Evolutionary conservation across 2,329 filamentous ascomycete species (phyloP).

Genomic region (Immersiporthe knoxdaviesiana): DNA sequence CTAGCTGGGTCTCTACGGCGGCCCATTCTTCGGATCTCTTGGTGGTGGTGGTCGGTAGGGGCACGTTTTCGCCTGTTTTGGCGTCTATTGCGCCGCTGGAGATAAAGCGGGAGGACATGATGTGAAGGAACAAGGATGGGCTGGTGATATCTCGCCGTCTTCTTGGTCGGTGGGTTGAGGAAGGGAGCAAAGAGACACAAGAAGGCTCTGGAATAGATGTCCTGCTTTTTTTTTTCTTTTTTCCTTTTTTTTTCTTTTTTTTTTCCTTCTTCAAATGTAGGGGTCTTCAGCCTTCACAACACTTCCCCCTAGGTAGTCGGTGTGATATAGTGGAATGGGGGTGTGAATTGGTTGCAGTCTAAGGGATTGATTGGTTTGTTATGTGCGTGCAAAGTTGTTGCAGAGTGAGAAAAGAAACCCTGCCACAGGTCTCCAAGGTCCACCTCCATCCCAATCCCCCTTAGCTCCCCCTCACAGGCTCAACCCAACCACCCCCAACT

Average conservation of each 20-base stretch:
- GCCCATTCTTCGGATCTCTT: slow-evolving; percentile 59
- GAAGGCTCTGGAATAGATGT: background rate
- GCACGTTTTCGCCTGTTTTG: slow-evolving; percentile 37
- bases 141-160: background rate
- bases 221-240: background rate
- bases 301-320: too few relatives aligned
- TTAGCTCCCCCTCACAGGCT: too few relatives aligned
- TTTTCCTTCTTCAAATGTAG: background rate
- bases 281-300: background rate
- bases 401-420: too few relatives aligned
- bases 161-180: background rate
- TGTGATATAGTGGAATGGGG: too few relatives aligned
- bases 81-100: slow-evolving; percentile 57
- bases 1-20: slow-evolving; percentile 65
- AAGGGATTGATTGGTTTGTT: too few relatives aligned
- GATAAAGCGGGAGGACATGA: slow-evolving; percentile 60
- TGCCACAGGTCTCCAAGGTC: too few relatives aligned
- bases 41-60: slow-evolving; percentile 24
- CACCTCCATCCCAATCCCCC: too few relatives aligned
- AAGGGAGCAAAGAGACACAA: background rate
- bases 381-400: too few relatives aligned
- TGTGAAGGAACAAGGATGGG: background rate
- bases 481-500: too few relatives aligned
- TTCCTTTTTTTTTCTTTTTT: background rate
- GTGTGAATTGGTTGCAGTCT: too few relatives aligned